Evolutionary conservation across 116 monocot genomes (phyloP).

Genomic region (Iris pallida): DNA sequence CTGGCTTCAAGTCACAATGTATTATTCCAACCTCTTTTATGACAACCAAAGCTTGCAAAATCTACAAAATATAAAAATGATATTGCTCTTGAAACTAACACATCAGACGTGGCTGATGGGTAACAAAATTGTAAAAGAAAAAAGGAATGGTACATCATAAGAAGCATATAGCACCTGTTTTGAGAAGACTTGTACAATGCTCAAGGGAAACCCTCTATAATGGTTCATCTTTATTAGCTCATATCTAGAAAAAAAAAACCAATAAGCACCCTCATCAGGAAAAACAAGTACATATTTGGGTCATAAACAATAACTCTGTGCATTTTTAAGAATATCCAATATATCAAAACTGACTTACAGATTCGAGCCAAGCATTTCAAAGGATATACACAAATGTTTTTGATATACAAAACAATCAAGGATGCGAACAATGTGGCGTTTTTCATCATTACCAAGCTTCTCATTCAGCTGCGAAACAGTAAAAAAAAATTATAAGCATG

Average conservation of each 20-base stretch:
- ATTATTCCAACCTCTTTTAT: constrained; percentile 90
- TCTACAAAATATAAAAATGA: constrained; percentile 32
- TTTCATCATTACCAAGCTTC: constrained; percentile 62
- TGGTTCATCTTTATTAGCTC: constrained; percentile 67
- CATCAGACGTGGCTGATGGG: neutral
- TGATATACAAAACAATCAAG: constrained; percentile 69
- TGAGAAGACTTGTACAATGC: constrained; percentile 64
- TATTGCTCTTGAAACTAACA: neutral
- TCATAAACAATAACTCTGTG: neutral
- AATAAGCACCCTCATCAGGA: neutral
- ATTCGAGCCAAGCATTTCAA: constrained; percentile 88
- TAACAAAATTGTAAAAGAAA: neutral
- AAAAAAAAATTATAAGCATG: neutral
- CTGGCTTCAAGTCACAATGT: constrained; percentile 98
- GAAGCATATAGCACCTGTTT: constrained; percentile 47
- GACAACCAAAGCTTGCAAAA: constrained; percentile 69
- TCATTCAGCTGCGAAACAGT: constrained; percentile 62
- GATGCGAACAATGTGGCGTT: constrained; percentile 76
- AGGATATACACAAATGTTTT: constrained; percentile 74
- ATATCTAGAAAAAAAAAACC: constrained; percentile 30
- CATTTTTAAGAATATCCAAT: too few species aligned
- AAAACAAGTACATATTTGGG: neutral
- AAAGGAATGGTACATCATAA: neutral
- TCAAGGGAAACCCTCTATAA: constrained; percentile 65
- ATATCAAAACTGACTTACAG: constrained; percentile 37